Evolutionary conservation across 305 asterid genomes (phyloP), one percentile per base, ranked within the genome.

Genomic region (Ajuga reptans): DNA sequence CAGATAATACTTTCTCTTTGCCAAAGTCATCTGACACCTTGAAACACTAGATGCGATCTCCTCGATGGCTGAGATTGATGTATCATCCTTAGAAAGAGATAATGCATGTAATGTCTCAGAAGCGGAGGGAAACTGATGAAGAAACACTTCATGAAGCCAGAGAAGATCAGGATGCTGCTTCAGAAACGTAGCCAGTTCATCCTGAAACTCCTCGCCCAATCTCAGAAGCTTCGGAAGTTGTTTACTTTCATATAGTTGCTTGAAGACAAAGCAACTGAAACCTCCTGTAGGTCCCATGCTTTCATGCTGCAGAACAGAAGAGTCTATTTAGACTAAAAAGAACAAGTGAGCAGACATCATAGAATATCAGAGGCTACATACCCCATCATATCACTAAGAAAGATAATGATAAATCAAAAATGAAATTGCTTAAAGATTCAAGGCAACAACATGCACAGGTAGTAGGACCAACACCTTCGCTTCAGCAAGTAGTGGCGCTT

Each of bases 201-300:
- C 95, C 69, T 78, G 90, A 79, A 92, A 89, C 82, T 92, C 95
- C 77, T 92, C 97, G 24, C 98, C 97, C 69, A 86, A 84, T 82
- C 95, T 88, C 83, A 90, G 77, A 67, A 92, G 96, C 83, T 84
- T 90, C 1, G 90, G 80, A 54, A 82, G 84, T 63, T 92, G 93
- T 77, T 78, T 85, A 77, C 71, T 84, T 46, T 81, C 91, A 66
- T 84, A 85, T 65, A 90, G 83, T 80, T 85, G 89, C 71, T 88
- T 68, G 83, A 89, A 92, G 74, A 92, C 98, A 75, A 86, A 92
- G 79, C 83, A 83, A 85, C 95, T 79, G 73, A 92, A 92, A 73
- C 98, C 97, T 75, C 97, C 93, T 77, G 79, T 92, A 33, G 97
- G 95, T 55, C 97, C 97, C 89, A 85, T 77, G 79, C 95, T 88